Conservation (phyloP, 2,329 filamentous ascomycete genomes). For the Sarocladium oryzae region DNA sequence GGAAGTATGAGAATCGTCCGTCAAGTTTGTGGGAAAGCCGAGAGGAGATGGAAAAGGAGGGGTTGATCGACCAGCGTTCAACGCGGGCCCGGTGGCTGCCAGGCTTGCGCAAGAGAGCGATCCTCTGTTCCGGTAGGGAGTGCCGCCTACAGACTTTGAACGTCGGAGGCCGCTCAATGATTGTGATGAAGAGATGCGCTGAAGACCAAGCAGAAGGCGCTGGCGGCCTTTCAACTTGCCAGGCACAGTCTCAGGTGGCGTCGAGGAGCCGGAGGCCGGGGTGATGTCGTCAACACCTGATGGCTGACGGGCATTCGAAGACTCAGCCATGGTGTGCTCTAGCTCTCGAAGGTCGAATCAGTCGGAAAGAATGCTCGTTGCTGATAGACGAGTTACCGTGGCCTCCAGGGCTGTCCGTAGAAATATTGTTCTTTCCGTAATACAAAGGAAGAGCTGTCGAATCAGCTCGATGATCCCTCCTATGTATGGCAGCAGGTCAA, state of each 20-base stretch:
- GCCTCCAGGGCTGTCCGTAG: no score
- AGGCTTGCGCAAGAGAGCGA: slow-evolving; percentile 51
- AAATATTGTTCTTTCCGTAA: no score
- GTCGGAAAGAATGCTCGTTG: no score
- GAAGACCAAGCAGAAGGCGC: slow-evolving; percentile 65
- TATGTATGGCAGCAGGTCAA: not conserved
- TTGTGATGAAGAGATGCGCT: slow-evolving; percentile 76
- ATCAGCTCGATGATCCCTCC: not conserved
- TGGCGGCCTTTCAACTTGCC: slow-evolving; percentile 61
- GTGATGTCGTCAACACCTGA: not conserved
- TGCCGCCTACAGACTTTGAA: slow-evolving; percentile 55
- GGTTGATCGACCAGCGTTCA: slow-evolving; percentile 19
- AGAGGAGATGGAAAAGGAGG: slow-evolving; percentile 36
- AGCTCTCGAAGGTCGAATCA: not conserved
- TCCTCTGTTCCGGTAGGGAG: slow-evolving; percentile 54
- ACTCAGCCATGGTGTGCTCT: not conserved
- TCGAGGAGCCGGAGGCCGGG: slow-evolving; percentile 10
- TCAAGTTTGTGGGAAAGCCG: slow-evolving; percentile 24
- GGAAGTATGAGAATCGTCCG: slow-evolving; percentile 31
- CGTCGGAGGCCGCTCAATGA: slow-evolving; percentile 60
- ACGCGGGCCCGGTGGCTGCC: slow-evolving; percentile 28
- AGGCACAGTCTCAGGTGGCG: slow-evolving; percentile 19
- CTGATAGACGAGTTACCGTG: no score
- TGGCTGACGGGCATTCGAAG: not conserved
- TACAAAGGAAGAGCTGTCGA: no score